phyloP scores from a whole-genome alignment of 352 stramenopile species.

The Phytophthora pinifolia region DNA sequence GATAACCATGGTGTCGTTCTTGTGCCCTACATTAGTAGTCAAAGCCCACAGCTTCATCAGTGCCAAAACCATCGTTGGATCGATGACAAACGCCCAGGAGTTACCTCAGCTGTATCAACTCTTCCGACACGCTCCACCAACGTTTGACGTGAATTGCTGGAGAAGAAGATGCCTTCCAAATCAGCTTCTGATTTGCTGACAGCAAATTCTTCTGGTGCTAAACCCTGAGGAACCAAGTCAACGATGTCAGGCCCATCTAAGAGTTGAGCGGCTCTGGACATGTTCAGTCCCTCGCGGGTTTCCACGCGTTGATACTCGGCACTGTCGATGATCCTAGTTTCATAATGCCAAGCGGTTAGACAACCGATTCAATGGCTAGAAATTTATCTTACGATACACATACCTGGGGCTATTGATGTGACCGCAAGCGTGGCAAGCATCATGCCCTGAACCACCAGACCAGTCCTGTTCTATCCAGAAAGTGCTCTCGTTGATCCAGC shows the following conservation, averaged over 20 bases:
- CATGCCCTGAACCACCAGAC: too few species aligned
- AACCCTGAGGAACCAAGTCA: neutral
- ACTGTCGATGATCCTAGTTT: too few species aligned
- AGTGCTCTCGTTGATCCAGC: too few species aligned
- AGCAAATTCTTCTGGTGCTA: neutral
- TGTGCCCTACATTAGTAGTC: neutral
- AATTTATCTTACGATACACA: too few species aligned
- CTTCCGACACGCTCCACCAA: neutral
- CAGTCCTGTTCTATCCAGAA: too few species aligned
- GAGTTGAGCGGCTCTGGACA: neutral
- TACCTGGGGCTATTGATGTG: too few species aligned
- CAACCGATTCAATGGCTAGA: too few species aligned
- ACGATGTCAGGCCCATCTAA: neutral
- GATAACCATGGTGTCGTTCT: constrained; percentile 27
- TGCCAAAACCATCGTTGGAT: neutral
- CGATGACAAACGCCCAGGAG: neutral
- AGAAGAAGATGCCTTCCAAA: constrained; percentile 33
- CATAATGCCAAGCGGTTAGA: too few species aligned
- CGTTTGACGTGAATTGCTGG: neutral
- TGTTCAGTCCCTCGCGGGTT: too few species aligned
- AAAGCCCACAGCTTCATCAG: neutral
- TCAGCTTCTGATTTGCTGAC: neutral
- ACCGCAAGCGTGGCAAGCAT: too few species aligned
- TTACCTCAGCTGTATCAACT: constrained; percentile 13
- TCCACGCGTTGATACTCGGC: too few species aligned